Evolutionary conservation across 768 basidiomycete species (phyloP).

Genomic region (Pulveroboletus sp.): DNA sequence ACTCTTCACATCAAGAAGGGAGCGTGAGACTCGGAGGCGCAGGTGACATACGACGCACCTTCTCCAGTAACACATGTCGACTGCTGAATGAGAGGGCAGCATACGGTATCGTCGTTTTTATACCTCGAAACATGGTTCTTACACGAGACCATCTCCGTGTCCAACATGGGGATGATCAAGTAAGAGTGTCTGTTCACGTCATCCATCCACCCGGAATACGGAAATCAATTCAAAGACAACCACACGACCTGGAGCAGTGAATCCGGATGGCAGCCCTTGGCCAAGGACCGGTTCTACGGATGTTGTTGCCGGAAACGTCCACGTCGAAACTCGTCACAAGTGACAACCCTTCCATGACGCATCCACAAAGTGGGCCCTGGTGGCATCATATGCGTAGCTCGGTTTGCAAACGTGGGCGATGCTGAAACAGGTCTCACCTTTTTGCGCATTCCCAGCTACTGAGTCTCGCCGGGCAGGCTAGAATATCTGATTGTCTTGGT

Average conservation of each 20-base stretch:
- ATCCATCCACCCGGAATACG: slow-evolving; percentile 20
- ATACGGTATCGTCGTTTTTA: slow-evolving; percentile 21
- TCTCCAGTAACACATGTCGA: slow-evolving; percentile 55
- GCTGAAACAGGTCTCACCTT: slow-evolving; percentile 30
- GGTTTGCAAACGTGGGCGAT: not conserved
- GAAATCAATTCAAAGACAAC: slow-evolving; percentile 25
- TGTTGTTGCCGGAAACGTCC: slow-evolving; percentile 23
- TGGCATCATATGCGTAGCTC: not conserved
- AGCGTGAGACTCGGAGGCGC: slow-evolving; percentile 15
- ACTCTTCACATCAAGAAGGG: slow-evolving; percentile 37
- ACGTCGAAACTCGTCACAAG: slow-evolving; percentile 29
- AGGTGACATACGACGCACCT: slow-evolving; percentile 37
- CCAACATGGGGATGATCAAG: slow-evolving; percentile 24
- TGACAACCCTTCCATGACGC: slow-evolving; percentile 24
- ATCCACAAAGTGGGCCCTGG: slow-evolving; percentile 25
- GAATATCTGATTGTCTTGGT: slow-evolving; percentile 14
- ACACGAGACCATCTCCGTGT: slow-evolving; percentile 23
- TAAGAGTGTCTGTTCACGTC: slow-evolving; percentile 25
- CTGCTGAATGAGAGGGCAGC: slow-evolving; percentile 4
- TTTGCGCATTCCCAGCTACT: slow-evolving; percentile 23
- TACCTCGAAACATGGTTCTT: slow-evolving; percentile 24
- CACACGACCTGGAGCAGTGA: slow-evolving; percentile 26
- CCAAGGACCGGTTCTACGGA: slow-evolving; percentile 10
- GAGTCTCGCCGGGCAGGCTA: slow-evolving; percentile 16
- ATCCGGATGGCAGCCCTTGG: slow-evolving; percentile 14